A percentile compares a stretch with the other conserved stretches of the same genome.
These are phyloP conservation scores for Eucalyptus melliodora DNA, from an alignment of 345 rosid species.

Conservation along the genomic window DNA sequence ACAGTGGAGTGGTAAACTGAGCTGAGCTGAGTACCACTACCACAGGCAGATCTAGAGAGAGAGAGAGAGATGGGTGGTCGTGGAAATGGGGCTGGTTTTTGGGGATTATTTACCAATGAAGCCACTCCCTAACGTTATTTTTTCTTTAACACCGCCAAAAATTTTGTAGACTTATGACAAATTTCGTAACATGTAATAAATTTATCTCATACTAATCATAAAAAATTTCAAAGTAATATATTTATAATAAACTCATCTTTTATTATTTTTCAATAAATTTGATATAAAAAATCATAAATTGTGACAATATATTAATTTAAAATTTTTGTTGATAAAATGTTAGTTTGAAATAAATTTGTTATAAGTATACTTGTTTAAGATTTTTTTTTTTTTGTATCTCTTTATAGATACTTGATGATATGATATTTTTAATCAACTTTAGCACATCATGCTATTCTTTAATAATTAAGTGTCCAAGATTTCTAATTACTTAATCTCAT, in stretches of 20 bases:
- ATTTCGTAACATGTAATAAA: too few species aligned
- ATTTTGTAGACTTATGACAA: too few species aligned
- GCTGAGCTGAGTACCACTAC: neutral
- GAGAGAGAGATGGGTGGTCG: neutral
- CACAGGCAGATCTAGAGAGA: neutral
- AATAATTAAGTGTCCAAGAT: neutral
- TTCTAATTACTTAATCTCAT: neutral
- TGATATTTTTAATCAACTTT: neutral
- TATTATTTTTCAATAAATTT: too few species aligned
- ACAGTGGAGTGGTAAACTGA: neutral
- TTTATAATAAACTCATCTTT: too few species aligned
- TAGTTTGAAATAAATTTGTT: too few species aligned
- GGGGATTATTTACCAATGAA: neutral
- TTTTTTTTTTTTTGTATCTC: too few species aligned
- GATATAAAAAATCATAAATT: fast-evolving
- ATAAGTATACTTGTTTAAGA: fast-evolving
- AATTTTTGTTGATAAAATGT: too few species aligned
- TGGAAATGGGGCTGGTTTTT: neutral
- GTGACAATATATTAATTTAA: fast-evolving
- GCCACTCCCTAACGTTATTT: neutral
- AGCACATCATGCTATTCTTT: neutral
- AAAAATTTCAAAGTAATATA: too few species aligned
- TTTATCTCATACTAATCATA: too few species aligned
- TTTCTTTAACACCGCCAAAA: neutral
- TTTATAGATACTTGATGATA: too few species aligned